These are phyloP conservation scores for Ascobolus immersus DNA, from an alignment of 495 filamentous ascomycete species.

Conservation along the genomic window DNA sequence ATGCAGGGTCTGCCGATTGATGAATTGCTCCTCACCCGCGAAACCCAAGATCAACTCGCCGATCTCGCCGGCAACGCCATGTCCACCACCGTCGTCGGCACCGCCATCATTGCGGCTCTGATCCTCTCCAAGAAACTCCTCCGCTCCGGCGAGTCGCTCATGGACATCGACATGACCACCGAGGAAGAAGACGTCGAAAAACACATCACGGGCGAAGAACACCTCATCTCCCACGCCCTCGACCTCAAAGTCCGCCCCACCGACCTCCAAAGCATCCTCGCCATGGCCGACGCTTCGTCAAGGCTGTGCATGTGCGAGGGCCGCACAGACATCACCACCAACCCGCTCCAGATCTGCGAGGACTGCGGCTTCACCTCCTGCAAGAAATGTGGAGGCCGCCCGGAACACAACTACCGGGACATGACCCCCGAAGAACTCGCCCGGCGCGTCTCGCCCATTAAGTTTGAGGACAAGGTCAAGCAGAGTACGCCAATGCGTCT, in stretches of 20 bases:
- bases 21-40: conserved; percentile 33
- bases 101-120: conserved; percentile 30
- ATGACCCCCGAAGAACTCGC: conserved; percentile 6
- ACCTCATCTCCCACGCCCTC: conserved; percentile 7
- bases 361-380: conserved; percentile 33
- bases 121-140: conserved; percentile 14
- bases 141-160: conserved; percentile 7
- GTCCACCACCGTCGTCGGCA: conserved; percentile 47
- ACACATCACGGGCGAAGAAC: conserved; percentile 6
- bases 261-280: conserved; percentile 16
- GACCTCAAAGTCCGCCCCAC: conserved; percentile 7
- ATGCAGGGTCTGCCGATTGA: conserved; percentile 49
- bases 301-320: conserved; percentile 35
- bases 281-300: conserved; percentile 17
- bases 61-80: conserved; percentile 71
- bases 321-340: conserved; percentile 17
- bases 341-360: conserved; percentile 23
- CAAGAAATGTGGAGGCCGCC: conserved; percentile 28
- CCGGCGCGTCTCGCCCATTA: conserved; percentile 20
- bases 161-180: conserved; percentile 10
- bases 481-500: conserved; percentile 24
- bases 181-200: conserved; percentile 7
- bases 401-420: conserved; percentile 30
- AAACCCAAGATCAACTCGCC: conserved; percentile 37
- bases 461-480: conserved; percentile 25